phyloP scores from a whole-genome alignment of 1,139 yeast genomes.

The Meyerozyma athensensis region DNA sequence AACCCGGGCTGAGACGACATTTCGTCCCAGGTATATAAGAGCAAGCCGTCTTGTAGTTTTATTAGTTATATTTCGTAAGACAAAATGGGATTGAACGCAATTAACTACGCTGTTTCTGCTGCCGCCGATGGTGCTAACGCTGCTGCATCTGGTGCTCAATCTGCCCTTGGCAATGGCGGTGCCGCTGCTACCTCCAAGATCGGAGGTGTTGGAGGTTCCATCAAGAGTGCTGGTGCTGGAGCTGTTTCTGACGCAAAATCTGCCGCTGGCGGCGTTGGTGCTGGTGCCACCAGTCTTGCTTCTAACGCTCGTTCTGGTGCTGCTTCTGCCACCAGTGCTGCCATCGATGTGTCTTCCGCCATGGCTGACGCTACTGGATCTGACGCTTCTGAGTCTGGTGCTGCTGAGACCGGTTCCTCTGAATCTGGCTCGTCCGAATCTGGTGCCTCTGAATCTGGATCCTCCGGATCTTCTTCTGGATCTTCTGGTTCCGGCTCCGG shows the following conservation, averaged over 20 bases:
- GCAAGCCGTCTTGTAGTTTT: background rate
- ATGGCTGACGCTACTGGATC: background rate
- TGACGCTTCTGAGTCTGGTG: conserved; percentile 6
- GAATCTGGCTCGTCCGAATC: conserved; percentile 9
- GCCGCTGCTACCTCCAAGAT: conserved; percentile 9
- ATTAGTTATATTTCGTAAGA: background rate
- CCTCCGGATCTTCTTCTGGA: conserved; percentile 7
- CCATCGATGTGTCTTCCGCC: background rate
- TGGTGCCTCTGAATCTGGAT: conserved; percentile 9
- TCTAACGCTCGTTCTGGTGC: conserved; percentile 6
- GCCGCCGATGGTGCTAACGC: conserved; percentile 6
- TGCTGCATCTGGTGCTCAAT: conserved; percentile 5
- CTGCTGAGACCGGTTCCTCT: conserved; percentile 7
- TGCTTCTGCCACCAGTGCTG: conserved; percentile 4
- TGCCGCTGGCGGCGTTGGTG: conserved; percentile 10
- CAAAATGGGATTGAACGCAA: conserved; percentile 12
- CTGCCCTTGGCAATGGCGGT: conserved; percentile 10
- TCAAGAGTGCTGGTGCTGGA: conserved; percentile 11
- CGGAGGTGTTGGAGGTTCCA: conserved; percentile 4
- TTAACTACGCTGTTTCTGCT: conserved; percentile 14
- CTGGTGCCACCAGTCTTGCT: conserved; percentile 9
- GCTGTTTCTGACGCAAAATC: conserved; percentile 15
- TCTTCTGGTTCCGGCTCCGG: conserved; percentile 8
- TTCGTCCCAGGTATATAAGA: background rate
- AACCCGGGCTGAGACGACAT: background rate